A percentile compares a stretch with the other conserved stretches of the same genome.
Evolutionary conservation across 2,329 filamentous ascomycete genomes (phyloP).

Genomic region (Neurospora crassa): DNA sequence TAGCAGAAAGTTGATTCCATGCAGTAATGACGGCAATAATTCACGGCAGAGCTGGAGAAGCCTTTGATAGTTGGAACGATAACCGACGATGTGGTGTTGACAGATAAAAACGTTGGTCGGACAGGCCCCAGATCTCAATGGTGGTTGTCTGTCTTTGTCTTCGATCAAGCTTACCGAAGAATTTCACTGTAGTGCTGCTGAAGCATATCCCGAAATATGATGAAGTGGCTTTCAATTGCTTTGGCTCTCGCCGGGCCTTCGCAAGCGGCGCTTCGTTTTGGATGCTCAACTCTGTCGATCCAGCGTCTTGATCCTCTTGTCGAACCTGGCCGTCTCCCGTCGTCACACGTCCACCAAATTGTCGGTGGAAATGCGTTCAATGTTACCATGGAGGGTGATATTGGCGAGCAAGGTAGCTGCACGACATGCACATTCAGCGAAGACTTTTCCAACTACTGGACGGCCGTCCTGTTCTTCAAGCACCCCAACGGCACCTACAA

Average conservation of each 20-base stretch:
- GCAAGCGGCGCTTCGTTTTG: slow-evolving; percentile 21
- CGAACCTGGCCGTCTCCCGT: slow-evolving; percentile 16
- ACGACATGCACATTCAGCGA: slow-evolving; percentile 20
- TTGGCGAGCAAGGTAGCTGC: slow-evolving; percentile 14
- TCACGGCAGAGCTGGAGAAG: background rate
- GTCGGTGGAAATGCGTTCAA: slow-evolving; percentile 21
- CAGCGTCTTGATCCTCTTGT: slow-evolving; percentile 21
- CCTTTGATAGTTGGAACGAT: background rate
- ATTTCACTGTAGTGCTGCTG: background rate
- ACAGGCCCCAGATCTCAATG: background rate
- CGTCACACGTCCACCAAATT: slow-evolving; percentile 19
- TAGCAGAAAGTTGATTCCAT: background rate
- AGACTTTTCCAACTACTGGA: slow-evolving; percentile 23
- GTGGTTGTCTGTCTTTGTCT: background rate
- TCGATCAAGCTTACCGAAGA: background rate
- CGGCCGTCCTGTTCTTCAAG: slow-evolving; percentile 20
- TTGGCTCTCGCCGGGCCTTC: slow-evolving; percentile 14
- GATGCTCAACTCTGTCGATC: slow-evolving; percentile 22
- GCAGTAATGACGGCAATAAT: background rate
- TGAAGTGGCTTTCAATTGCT: slow-evolving; percentile 17
- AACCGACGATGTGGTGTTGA: background rate
- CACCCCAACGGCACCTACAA: slow-evolving; percentile 19
- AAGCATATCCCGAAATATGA: background rate
- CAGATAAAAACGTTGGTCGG: background rate
- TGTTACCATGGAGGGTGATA: slow-evolving; percentile 17